These are phyloP conservation scores for Blastocystis hominis DNA, from an alignment of 352 stramenopile genomes.

Conservation along the genomic window DNA sequence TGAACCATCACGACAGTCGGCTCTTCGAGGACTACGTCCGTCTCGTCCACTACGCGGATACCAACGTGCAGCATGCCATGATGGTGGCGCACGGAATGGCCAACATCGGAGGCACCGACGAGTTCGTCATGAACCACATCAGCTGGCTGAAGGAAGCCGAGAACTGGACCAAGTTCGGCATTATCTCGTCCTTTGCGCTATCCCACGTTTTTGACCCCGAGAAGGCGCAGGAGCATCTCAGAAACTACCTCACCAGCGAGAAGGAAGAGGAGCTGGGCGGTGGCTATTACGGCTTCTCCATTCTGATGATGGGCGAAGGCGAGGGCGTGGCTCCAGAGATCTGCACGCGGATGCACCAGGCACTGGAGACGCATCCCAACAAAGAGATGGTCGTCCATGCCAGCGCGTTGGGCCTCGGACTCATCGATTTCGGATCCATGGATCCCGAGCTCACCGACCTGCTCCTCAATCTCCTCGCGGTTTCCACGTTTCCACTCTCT, in stretches of 20 bases:
- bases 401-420: conserved; percentile 86
- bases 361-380: conserved; percentile 64
- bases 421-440: conserved; percentile 68
- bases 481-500: conserved; percentile 74
- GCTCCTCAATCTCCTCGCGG: conserved; percentile 65
- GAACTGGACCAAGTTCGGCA: conserved; percentile 98
- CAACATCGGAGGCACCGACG: conserved; percentile 89
- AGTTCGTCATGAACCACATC: conserved; percentile 93
- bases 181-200: conserved; percentile 90
- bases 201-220: conserved; percentile 95
- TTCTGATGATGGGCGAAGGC: not conserved
- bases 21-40: conserved; percentile 77
- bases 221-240: conserved; percentile 84
- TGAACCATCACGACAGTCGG: conserved; percentile 77
- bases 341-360: not conserved
- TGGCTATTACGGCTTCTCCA: conserved; percentile 73
- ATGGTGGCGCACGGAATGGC: conserved; percentile 91
- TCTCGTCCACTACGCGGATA: conserved; percentile 79
- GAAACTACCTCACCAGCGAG: conserved; percentile 67
- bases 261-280: conserved; percentile 88
- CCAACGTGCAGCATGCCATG: conserved; percentile 88
- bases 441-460: not conserved
- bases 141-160: conserved; percentile 95
- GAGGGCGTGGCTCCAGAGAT: not conserved
- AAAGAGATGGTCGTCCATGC: conserved; percentile 95